Base-by-base conservation (phyloP, 345 rosid genomes). In the Populus deltoides region DNA sequence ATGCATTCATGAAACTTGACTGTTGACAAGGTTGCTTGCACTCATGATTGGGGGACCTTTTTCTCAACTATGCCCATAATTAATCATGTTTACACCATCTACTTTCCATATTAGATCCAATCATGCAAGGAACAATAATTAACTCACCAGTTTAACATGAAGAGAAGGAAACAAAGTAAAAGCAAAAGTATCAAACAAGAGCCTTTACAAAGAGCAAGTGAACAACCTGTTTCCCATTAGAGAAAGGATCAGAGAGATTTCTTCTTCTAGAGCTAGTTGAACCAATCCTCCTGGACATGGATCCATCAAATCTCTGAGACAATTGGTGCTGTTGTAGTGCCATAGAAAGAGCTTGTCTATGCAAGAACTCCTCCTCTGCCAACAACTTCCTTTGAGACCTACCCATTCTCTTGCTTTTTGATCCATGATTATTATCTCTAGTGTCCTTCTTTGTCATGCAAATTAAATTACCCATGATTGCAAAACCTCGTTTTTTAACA, bases 301-400 rank as follows among this genome's bases (percentile, higher is more conserved):
- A 96, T 86, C 99, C 98, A 8, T 96, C 98, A 51, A 92, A 92
- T 85, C 99, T 85, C 88, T 91, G 99, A 75, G 99, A 96, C 82
- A 90, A 81, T 66, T 89, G 93, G 75, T 90, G 91, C 83, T 95
- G 99, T 29, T 93, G 97, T 79, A 92, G 86, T 43, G 93, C 99
- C 99, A 93, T 91, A 33, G 99, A 96, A 13, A 96, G 75, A 85
- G 97, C 97, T 87, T 94, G 96, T 31, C 92, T 90, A 80, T 95
- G 99, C 83, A 95, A 77, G 51, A 90, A 71, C 90, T 95, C 99
- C 83, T 96, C 99, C 45, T 96, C 99, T 1, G 91, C 87, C 78
- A 87, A 86, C 85, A 88, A 70, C 81, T 96, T 96, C 83, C 97
- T 93, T 77, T 93, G 97, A 7, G 99, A 95, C 76, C 92, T 84